Conservation (phyloP, 2,329 filamentous ascomycete genomes). For the Colletotrichum lindemuthianum region DNA sequence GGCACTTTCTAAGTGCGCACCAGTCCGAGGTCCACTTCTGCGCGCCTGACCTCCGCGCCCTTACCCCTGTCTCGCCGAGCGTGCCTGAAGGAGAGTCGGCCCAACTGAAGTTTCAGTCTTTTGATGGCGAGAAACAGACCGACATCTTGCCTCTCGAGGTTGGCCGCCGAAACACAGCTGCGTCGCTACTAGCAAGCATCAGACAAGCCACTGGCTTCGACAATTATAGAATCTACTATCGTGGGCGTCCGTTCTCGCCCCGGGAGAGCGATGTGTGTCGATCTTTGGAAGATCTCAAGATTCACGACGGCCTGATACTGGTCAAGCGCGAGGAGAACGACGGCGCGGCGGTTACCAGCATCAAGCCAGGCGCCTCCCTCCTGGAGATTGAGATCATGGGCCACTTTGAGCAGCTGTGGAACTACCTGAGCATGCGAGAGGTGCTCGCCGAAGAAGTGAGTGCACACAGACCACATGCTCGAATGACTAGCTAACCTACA, state of each 20-base stretch:
- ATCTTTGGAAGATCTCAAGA: conserved; percentile 74
- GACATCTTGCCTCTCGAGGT: conserved; percentile 72
- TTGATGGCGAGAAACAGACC: conserved; percentile 69
- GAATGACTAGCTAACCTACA: conserved; percentile 35
- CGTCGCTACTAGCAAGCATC: conserved; percentile 74
- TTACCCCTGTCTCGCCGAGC: conserved; percentile 62
- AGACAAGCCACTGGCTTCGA: conserved; percentile 77
- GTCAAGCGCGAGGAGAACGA: conserved; percentile 68
- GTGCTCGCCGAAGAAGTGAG: conserved; percentile 72
- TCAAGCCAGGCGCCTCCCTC: conserved; percentile 63
- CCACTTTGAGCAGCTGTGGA: conserved; percentile 87
- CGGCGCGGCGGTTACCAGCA: conserved; percentile 52
- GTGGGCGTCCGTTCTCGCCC: conserved; percentile 72
- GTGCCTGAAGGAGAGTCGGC: conserved; percentile 70
- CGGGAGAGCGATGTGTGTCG: conserved; percentile 66
- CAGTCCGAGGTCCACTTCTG: conserved; percentile 70
- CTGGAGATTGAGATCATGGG: conserved; percentile 83
- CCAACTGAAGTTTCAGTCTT: conserved; percentile 78
- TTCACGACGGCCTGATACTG: conserved; percentile 72
- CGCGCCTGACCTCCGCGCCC: conserved; percentile 64
- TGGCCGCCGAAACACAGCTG: conserved; percentile 75
- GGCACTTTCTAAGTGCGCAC: conserved; percentile 72
- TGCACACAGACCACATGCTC: background rate
- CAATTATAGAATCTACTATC: conserved; percentile 78
- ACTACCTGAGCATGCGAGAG: conserved; percentile 79